Evolutionary conservation across 495 filamentous ascomycete species (phyloP), one percentile per base, ranked within the genome.

Genomic region (Aspergillus ostianus): DNA sequence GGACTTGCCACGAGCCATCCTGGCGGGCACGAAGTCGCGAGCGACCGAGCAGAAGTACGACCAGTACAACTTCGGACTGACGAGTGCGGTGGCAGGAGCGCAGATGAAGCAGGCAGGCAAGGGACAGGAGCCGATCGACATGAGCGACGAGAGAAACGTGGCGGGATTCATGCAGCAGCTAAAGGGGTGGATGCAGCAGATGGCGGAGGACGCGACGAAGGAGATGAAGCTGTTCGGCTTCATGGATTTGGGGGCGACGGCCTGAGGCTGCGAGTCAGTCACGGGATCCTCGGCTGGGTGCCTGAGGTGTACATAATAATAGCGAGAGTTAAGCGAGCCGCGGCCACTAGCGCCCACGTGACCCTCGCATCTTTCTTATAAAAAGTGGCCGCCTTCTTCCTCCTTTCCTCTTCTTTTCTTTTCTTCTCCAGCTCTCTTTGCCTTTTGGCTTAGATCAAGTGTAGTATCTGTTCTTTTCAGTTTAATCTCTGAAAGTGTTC

Each of bases 381-480:
- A 15, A 41, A 41, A 10, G 1, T 0, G 6, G 8, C 2, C 5
- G 8, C 12, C 1, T 8, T 12, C 10, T 8, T 2, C 36, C 1
- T 13, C 8, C 36, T 4, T 41, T 41, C 13, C 36, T 15, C 70
- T 71, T 74, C 73, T 67, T 70, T 74, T 73, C 73, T 74, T 78
- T 76, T 75, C 70, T 80, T 78, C 66, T 78, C 73, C 71, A 82
- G 77, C 77, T 83, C 78, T 83, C 80, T 79, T 82, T 82, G 77
- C 75, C 79, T 74, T 74, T 78, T 80, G 75, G 80, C 81, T 80
- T 77, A 94, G 90, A 93, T 94, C 91, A 93, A 93, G 91, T 94
- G 90, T 94, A 93, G 90, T 94, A 96, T 94, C 91, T 95, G 91
- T 95, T 95, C 91, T 95, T 93, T 92, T 92, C 88, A 93, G 89